These are phyloP conservation scores for Trametes sp. DNA, from an alignment of 1,284 basidiomycete genomes.

Conservation along the genomic window DNA sequence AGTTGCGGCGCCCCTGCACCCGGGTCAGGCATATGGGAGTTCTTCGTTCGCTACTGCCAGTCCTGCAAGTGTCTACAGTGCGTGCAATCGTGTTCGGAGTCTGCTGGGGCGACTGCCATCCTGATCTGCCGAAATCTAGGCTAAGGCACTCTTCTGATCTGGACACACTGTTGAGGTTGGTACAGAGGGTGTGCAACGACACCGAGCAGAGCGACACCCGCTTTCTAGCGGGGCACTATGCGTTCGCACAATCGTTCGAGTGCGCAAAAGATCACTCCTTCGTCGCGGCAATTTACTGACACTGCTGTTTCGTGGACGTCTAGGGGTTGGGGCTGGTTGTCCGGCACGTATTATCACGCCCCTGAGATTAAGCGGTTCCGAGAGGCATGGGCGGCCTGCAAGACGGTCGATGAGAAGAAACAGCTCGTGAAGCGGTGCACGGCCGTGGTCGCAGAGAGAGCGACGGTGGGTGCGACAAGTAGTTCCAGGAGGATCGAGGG, in stretches of 20 bases:
- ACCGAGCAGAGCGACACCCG: too few species aligned
- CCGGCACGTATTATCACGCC: not conserved
- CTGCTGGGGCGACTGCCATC: not conserved
- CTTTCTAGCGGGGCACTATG: too few species aligned
- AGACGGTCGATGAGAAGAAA: slow-evolving; percentile 6
- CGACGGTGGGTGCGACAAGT: not conserved
- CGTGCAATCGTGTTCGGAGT: not conserved
- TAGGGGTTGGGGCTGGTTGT: too few species aligned
- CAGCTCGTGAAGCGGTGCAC: not conserved
- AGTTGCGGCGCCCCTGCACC: not conserved
- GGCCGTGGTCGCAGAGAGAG: not conserved
- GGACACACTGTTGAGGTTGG: too few species aligned
- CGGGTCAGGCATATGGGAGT: not conserved
- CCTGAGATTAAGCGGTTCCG: slow-evolving; percentile 2
- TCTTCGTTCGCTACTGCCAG: not conserved
- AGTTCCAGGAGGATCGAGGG: too few species aligned
- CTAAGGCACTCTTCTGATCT: too few species aligned
- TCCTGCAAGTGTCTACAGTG: not conserved
- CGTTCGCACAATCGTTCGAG: too few species aligned
- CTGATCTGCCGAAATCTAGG: too few species aligned
- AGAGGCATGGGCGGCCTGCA: not conserved
- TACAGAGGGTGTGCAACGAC: too few species aligned
- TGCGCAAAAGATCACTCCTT: too few species aligned
- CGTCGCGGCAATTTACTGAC: too few species aligned
- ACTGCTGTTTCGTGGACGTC: too few species aligned